phyloP scores from a whole-genome alignment of 768 basidiomycete genomes.

The Lentinus brumalis region DNA sequence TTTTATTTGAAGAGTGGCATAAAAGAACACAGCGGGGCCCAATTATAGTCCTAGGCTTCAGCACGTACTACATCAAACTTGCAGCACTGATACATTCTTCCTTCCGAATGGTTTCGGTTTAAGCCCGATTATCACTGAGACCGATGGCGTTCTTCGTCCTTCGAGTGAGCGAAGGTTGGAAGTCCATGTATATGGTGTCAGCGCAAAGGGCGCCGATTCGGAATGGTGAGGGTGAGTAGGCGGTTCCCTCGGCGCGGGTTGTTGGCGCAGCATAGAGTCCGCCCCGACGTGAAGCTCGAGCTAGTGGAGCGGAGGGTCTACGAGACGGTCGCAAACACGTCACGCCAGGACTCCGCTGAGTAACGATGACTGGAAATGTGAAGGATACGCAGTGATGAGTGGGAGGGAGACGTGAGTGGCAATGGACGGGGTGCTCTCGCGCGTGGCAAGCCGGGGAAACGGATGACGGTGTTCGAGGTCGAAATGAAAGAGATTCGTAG shows the following conservation, averaged over 20 bases:
- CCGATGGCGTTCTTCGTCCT: constrained; percentile 40
- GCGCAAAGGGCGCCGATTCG: too few species aligned
- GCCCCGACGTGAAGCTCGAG: constrained; percentile 29
- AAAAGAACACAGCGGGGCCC: too few species aligned
- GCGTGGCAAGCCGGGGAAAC: constrained; percentile 19
- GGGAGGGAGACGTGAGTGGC: not conserved
- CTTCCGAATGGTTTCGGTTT: too few species aligned
- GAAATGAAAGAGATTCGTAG: constrained; percentile 22
- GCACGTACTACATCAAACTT: too few species aligned
- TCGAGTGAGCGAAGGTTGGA: constrained; percentile 33
- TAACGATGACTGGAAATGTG: too few species aligned
- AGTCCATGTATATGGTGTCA: too few species aligned
- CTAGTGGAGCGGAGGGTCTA: constrained; percentile 38
- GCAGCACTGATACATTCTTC: too few species aligned
- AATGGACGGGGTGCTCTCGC: not conserved
- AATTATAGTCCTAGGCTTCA: too few species aligned
- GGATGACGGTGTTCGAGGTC: constrained; percentile 26
- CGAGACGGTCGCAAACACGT: constrained; percentile 22
- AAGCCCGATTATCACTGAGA: constrained; percentile 21
- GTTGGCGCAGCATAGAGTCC: not conserved
- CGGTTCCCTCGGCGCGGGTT: too few species aligned
- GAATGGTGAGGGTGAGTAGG: too few species aligned
- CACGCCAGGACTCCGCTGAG: not conserved
- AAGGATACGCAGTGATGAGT: constrained; percentile 11
- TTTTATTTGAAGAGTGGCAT: too few species aligned